These are phyloP conservation scores for Corymbia citriodora DNA, from an alignment of 441 rosid species.

Conservation along the genomic window DNA sequence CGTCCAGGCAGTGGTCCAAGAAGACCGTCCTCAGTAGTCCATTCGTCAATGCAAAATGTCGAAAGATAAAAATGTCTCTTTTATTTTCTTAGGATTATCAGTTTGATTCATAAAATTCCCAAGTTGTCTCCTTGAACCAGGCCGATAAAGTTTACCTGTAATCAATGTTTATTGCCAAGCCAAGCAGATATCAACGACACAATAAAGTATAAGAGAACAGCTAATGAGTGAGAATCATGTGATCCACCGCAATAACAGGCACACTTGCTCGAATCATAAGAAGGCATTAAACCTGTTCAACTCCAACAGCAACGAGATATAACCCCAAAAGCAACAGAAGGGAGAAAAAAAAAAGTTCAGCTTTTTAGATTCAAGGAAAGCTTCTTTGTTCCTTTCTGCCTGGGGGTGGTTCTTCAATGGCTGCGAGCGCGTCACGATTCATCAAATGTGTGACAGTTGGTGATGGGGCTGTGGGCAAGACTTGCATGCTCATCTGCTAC, in stretches of 20 bases:
- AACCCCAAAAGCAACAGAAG: neutral
- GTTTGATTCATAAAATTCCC: neutral
- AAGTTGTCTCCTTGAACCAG: neutral
- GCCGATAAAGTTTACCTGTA: neutral
- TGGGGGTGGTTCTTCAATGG: neutral
- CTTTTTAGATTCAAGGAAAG: neutral
- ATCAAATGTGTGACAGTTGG: slow-evolving; percentile 18
- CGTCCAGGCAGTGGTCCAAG: neutral
- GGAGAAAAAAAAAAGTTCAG: neutral
- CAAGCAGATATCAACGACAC: neutral
- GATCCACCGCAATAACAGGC: slow-evolving; percentile 14
- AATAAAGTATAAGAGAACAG: neutral
- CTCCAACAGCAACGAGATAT: neutral
- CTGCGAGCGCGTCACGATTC: slow-evolving; percentile 7
- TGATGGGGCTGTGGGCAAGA: slow-evolving; percentile 16
- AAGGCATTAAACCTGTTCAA: neutral
- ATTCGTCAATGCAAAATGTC: no score
- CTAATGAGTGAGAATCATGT: slow-evolving; percentile 47
- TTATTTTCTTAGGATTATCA: neutral
- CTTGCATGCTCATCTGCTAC: slow-evolving; percentile 19
- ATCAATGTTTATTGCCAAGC: neutral
- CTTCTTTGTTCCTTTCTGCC: slow-evolving; percentile 10
- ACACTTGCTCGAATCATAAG: neutral
- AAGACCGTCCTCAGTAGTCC: neutral
- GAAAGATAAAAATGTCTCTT: neutral